phyloP scores from a whole-genome alignment of 1,284 basidiomycete species.

The Microbotryum silenes-acaulis region DNA sequence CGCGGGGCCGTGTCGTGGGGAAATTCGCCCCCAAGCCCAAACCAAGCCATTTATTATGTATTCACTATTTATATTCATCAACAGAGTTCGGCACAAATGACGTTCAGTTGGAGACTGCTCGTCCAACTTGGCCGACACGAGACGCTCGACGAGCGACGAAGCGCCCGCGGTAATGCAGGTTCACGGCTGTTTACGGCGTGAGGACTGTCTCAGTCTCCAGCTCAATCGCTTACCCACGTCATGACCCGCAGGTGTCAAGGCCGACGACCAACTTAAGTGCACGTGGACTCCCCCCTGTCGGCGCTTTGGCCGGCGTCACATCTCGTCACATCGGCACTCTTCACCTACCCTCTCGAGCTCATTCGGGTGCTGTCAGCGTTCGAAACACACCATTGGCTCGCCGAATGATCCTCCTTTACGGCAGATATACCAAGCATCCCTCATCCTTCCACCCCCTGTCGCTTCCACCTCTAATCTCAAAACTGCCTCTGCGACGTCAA shows the following conservation, averaged over 20 bases:
- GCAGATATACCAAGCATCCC: conserved; percentile 52
- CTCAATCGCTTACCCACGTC: too few species aligned
- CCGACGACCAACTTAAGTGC: conserved; percentile 55
- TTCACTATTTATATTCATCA: too few species aligned
- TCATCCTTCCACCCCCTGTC: conserved; percentile 49
- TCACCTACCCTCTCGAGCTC: conserved; percentile 92
- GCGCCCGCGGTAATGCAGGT: too few species aligned
- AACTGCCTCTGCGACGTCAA: conserved; percentile 14
- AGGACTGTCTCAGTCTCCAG: too few species aligned
- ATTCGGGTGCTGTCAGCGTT: conserved; percentile 93
- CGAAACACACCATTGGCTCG: conserved; percentile 25
- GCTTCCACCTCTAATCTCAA: conserved; percentile 30
- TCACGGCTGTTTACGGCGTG: too few species aligned
- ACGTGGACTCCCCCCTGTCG: conserved; percentile 72
- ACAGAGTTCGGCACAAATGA: too few species aligned
- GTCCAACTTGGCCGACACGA: too few species aligned
- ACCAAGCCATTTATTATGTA: too few species aligned
- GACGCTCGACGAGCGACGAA: too few species aligned
- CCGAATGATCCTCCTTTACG: conserved; percentile 56
- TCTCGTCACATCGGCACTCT: conserved; percentile 81
- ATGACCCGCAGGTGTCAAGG: conserved; percentile 54
- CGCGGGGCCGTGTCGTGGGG: too few species aligned
- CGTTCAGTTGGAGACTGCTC: too few species aligned
- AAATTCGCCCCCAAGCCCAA: too few species aligned
- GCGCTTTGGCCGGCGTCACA: conserved; percentile 75